Conservation (phyloP, 495 filamentous ascomycete genomes). For the Clavariopsis aquatica region DNA sequence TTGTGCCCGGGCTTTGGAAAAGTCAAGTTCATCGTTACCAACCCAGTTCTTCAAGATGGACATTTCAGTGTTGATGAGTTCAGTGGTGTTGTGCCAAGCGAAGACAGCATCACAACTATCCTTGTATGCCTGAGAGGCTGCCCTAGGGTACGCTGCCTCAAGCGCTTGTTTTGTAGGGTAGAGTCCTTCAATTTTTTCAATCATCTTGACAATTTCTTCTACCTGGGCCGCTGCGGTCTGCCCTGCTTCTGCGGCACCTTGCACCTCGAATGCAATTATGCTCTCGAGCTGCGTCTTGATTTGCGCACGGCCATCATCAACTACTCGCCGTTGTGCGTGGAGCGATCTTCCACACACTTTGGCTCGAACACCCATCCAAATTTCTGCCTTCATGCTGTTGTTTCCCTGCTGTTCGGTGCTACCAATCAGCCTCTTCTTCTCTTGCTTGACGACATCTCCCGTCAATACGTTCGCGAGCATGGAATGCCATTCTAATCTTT, state of each 20-base stretch:
- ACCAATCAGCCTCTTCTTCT: constrained; percentile 92
- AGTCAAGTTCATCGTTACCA: constrained; percentile 92
- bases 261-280: constrained; percentile 89
- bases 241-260: constrained; percentile 87
- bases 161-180: constrained; percentile 79
- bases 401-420: constrained; percentile 74
- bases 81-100: constrained; percentile 96
- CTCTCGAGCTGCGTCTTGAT: constrained; percentile 75
- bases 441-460: constrained; percentile 94
- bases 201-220: constrained; percentile 80
- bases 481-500: constrained; percentile 94
- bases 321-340: constrained; percentile 75
- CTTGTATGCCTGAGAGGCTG: constrained; percentile 70
- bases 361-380: constrained; percentile 87
- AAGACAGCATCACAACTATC: constrained; percentile 84
- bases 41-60: constrained; percentile 92
- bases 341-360: constrained; percentile 79
- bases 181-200: constrained; percentile 80
- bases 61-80: constrained; percentile 93
- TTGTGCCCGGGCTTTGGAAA: constrained; percentile 60
- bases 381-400: constrained; percentile 71
- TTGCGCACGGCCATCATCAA: constrained; percentile 73
- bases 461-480: constrained; percentile 96
- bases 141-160: constrained; percentile 67
- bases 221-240: constrained; percentile 85